phyloP scores from a whole-genome alignment of 1,284 basidiomycete species.

The Erythrobasidium hasegawianum region DNA sequence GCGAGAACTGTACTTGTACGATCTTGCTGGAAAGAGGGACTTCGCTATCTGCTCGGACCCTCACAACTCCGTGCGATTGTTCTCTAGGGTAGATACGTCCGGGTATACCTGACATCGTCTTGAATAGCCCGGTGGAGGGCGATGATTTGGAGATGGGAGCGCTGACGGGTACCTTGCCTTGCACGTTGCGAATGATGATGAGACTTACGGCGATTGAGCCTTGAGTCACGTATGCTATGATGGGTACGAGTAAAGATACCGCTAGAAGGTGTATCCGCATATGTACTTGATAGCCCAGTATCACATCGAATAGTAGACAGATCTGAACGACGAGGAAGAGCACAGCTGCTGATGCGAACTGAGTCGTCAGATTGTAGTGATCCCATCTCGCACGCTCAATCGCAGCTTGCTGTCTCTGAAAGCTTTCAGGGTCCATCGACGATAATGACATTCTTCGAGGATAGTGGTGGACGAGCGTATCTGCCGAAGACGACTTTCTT shows the following conservation, averaged over 20 bases:
- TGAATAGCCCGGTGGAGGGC: no score
- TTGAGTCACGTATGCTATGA: not conserved
- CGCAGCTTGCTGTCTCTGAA: not conserved
- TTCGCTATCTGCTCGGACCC: no score
- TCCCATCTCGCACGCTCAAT: not conserved
- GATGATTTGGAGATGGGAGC: no score
- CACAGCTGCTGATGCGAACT: not conserved
- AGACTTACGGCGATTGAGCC: not conserved
- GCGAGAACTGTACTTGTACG: no score
- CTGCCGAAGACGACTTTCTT: not conserved
- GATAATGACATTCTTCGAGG: not conserved
- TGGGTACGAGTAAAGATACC: not conserved
- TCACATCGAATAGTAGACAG: not conserved
- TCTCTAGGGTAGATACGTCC: no score
- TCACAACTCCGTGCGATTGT: no score
- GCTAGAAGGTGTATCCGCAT: not conserved
- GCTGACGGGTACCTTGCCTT: not conserved
- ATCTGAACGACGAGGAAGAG: not conserved
- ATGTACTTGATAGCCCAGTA: not conserved
- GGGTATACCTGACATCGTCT: no score
- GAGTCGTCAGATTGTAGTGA: not conserved
- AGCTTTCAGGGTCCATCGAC: not conserved
- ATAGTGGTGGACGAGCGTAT: not conserved
- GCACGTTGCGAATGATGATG: constrained; percentile 1
- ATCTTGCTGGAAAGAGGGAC: no score